These are phyloP conservation scores for Phytophthora fragariaefolia DNA, from an alignment of 352 stramenopile genomes.

Conservation along the genomic window DNA sequence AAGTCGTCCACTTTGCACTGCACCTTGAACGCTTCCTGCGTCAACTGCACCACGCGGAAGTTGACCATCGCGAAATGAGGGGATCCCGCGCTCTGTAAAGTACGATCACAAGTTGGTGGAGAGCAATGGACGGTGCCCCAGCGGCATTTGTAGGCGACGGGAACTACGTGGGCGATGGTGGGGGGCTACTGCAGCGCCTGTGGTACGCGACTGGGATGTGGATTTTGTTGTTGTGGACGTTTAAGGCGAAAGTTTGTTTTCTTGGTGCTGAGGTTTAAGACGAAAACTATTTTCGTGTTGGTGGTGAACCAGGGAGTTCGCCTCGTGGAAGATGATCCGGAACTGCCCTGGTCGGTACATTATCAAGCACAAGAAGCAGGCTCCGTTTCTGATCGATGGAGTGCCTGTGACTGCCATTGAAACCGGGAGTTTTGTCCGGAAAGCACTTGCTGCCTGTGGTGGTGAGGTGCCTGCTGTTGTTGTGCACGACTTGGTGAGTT, in stretches of 20 bases:
- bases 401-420: constrained; percentile 45
- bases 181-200: constrained; percentile 50
- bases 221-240: neutral
- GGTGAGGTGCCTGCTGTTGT: constrained; percentile 2
- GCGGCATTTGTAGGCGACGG: constrained; percentile 53
- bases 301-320: constrained; percentile 56
- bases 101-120: constrained; percentile 3
- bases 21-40: constrained; percentile 47
- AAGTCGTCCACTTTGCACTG: constrained; percentile 59
- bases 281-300: constrained; percentile 1
- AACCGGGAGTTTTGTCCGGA: constrained; percentile 35
- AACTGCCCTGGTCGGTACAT: constrained; percentile 74
- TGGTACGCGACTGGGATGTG: constrained; percentile 36
- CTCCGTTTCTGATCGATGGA: constrained; percentile 41
- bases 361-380: constrained; percentile 56
- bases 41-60: constrained; percentile 55
- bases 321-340: constrained; percentile 75
- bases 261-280: neutral
- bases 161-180: constrained; percentile 59
- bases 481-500: constrained; percentile 52
- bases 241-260: neutral
- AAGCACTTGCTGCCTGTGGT: constrained; percentile 18
- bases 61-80: neutral
- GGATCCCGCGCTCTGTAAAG: neutral
- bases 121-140: constrained; percentile 16